Base-by-base conservation (phyloP, 805 yeast species). In the Teunomyces atbi region DNA sequence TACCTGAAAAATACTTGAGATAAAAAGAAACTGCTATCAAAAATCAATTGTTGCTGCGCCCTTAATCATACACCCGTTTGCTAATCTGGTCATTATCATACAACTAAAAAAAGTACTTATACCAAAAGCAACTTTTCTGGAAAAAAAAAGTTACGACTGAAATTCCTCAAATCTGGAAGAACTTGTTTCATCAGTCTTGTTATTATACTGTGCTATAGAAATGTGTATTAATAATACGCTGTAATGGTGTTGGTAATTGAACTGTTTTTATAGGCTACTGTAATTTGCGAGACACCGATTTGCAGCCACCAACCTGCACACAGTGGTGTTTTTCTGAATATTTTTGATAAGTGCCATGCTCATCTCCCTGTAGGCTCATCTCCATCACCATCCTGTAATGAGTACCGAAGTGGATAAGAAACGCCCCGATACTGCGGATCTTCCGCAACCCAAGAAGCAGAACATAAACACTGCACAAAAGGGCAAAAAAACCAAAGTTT, bases 401-500 rank as follows among this genome's bases (percentile, higher is more conserved):
- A 29, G 44, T 12, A 39, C 45, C 12, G 41, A 30, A 16, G 48
- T 47, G 12, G 45, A 40, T 3, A 48, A 44, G 44, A 54, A 49
- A 32, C 48, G 54, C 36, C 49, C 46, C 18, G 41, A 39, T 15
- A 36, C 53, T 5, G 42, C 50, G 4, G 39, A 47, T 13, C 27
- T 16, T 11, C 28, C 21, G 12, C 48, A 45, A 13, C 33, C 28
- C 33, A 45, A 39, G 39, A 47, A 45, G 29, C 42, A 42, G 20
- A 23, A 40, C 35, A 38, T 30, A 15, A 41, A n/a, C 7, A n/a
- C 42, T 7, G 16, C 19, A 13, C 33, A 30, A 10, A 26, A 26
- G n/a, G 16, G 46, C 18, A 62, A 66, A 42, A 57, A 58, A 39
- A 50, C 57, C 11, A 66, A 62, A 44, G 57, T 56, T 32, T 48